Percentiles rank a stretch among this genome's conserved stretches.
Evolutionary conservation across 441 rosid genomes (phyloP).

Genomic region (Gossypium lobatum): DNA sequence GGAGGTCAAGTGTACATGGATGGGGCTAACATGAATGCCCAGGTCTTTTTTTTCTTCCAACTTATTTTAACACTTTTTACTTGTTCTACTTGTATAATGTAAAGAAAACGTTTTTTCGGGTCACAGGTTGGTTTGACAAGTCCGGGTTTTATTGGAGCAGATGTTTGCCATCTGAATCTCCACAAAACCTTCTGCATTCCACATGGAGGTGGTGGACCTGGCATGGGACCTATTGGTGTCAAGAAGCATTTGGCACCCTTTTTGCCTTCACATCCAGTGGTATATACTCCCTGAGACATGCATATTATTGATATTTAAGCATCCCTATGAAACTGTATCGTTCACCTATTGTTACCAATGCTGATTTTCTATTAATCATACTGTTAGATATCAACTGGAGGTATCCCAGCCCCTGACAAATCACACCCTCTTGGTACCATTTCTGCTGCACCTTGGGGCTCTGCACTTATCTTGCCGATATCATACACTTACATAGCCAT

Average conservation of each 20-base stretch:
- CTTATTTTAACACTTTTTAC: background rate
- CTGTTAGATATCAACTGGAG: slow-evolving; percentile 65
- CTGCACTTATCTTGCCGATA: slow-evolving; percentile 92
- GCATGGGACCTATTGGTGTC: slow-evolving; percentile 99
- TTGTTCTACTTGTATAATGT: background rate
- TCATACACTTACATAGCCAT: slow-evolving; percentile 89
- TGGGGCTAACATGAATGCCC: slow-evolving; percentile 98
- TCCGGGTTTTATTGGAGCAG: slow-evolving; percentile 97
- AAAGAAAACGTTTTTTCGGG: background rate
- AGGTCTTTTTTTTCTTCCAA: slow-evolving; percentile 37
- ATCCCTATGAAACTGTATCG: background rate
- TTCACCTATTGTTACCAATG: background rate
- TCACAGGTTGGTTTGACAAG: slow-evolving; percentile 91
- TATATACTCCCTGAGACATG: slow-evolving; percentile 26
- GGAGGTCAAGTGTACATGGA: slow-evolving; percentile 99
- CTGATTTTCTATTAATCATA: slow-evolving; percentile 15
- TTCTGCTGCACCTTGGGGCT: slow-evolving; percentile 98
- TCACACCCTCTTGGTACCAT: slow-evolving; percentile 74
- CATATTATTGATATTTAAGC: background rate
- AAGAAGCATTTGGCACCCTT: slow-evolving; percentile 92
- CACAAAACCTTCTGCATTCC: slow-evolving; percentile 98
- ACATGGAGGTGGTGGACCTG: slow-evolving; percentile 98
- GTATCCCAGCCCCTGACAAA: slow-evolving; percentile 73
- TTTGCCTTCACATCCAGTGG: slow-evolving; percentile 96
- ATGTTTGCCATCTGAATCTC: slow-evolving; percentile 96